These are phyloP conservation scores for Boletus vinaceobasis DNA, from an alignment of 768 basidiomycete genomes.

Conservation along the genomic window DNA sequence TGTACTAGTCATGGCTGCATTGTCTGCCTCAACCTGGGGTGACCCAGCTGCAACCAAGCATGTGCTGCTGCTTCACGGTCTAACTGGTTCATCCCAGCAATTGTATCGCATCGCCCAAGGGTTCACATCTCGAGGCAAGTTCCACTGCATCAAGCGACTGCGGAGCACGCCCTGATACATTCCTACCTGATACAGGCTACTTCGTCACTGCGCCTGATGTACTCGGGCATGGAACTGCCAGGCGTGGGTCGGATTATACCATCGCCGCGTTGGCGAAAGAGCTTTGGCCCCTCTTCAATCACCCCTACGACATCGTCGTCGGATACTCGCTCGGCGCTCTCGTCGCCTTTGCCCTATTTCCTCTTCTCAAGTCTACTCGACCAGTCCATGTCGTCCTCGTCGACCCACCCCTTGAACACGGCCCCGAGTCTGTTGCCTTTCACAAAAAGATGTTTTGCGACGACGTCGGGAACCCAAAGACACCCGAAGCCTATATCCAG, in stretches of 20 bases:
- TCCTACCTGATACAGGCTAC: conserved; percentile 14
- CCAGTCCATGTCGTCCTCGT: conserved; percentile 14
- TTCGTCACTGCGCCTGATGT: conserved; percentile 24
- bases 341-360: conserved; percentile 11
- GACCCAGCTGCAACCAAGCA: conserved; percentile 12
- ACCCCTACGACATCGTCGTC: conserved; percentile 12
- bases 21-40: conserved; percentile 17
- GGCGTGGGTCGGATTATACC: conserved; percentile 9
- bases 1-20: neutral
- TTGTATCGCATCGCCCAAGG: conserved; percentile 6
- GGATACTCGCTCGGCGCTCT: conserved; percentile 23
- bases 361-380: conserved; percentile 8
- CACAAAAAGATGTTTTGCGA: neutral
- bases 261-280: conserved; percentile 11
- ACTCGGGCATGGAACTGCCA: conserved; percentile 18
- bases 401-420: conserved; percentile 15
- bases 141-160: neutral
- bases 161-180: neutral
- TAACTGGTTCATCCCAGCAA: conserved; percentile 7
- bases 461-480: neutral
- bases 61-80: conserved; percentile 20
- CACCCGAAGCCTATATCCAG: neutral
- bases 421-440: neutral
- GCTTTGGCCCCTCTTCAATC: conserved; percentile 11
- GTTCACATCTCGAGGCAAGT: conserved; percentile 5